A percentile compares a stretch with the other conserved stretches of the same genome.
Evolutionary conservation across 495 filamentous ascomycete species (phyloP).

Genomic region (Neurospora sp.): DNA sequence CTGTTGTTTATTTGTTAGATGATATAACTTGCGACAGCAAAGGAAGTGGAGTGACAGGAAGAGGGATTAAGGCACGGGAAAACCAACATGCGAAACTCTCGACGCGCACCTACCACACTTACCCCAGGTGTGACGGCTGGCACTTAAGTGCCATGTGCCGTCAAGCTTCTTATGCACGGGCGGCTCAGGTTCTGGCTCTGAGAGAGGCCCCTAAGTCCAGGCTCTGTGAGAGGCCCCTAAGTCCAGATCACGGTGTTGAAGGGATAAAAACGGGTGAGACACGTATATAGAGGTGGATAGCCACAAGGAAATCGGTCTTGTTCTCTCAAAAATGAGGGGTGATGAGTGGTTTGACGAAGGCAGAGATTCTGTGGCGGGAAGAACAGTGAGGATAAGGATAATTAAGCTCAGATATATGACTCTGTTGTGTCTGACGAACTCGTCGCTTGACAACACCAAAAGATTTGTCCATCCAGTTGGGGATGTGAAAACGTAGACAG

Average conservation of each 20-base stretch:
- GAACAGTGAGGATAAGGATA: neutral
- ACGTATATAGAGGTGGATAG: neutral
- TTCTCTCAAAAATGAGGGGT: neutral
- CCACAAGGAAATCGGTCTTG: neutral
- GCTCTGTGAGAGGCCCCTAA: neutral
- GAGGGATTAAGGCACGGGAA: neutral
- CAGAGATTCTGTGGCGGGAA: neutral
- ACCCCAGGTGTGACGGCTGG: neutral
- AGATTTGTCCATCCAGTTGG: too few species aligned
- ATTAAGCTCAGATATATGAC: neutral
- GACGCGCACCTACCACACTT: neutral
- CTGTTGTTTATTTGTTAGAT: neutral
- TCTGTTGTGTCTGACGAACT: neutral
- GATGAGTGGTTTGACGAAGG: neutral
- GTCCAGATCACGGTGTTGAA: neutral
- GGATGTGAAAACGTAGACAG: too few species aligned
- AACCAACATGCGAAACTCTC: neutral
- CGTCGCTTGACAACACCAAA: too few species aligned
- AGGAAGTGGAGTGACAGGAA: neutral
- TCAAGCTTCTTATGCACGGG: neutral
- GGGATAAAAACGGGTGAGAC: neutral
- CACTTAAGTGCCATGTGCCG: neutral
- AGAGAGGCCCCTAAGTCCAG: neutral
- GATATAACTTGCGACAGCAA: neutral
- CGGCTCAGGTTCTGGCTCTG: neutral